These are phyloP conservation scores for Aristolochia fimbriata DNA, from an alignment of 164 flowering plant species.

Conservation along the genomic window DNA sequence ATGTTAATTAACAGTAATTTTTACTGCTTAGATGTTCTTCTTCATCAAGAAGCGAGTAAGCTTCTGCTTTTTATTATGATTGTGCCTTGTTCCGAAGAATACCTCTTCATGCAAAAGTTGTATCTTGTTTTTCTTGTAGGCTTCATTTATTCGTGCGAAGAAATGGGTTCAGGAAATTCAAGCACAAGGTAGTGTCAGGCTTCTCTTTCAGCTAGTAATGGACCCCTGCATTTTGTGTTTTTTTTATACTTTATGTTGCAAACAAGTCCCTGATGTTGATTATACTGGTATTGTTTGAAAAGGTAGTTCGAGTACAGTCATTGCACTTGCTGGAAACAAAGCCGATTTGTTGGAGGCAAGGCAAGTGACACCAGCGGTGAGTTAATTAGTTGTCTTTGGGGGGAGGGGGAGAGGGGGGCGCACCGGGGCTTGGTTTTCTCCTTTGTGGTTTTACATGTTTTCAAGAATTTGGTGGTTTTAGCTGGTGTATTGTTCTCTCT, in stretches of 20 bases:
- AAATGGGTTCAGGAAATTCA: constrained; percentile 62
- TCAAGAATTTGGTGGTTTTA: not conserved
- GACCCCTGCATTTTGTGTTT: not conserved
- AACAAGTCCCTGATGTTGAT: too few relatives aligned
- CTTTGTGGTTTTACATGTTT: too few relatives aligned
- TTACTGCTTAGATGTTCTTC: too few relatives aligned
- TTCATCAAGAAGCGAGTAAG: too few relatives aligned
- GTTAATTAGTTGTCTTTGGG: constrained; percentile 1
- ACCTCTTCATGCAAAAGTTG: not conserved
- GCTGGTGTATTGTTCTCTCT: not conserved
- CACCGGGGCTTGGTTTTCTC: too few relatives aligned
- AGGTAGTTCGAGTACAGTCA: constrained; percentile 53
- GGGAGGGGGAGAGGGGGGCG: too few relatives aligned
- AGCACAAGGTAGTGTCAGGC: constrained; percentile 35
- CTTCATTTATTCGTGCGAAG: constrained; percentile 45
- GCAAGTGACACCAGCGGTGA: constrained; percentile 46
- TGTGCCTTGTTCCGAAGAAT: too few relatives aligned
- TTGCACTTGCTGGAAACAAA: constrained; percentile 68
- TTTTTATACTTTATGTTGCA: not conserved
- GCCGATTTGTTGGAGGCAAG: constrained; percentile 43
- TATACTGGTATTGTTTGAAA: not conserved
- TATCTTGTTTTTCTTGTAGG: constrained; percentile 14
- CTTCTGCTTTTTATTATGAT: too few relatives aligned
- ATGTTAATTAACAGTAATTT: too few relatives aligned
- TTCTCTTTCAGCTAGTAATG: too few relatives aligned